Percentiles rank a stretch among this genome's conserved stretches.
These are phyloP conservation scores for Jacaranda mimosifolia DNA, from an alignment of 257 asterid species.

Conservation along the genomic window DNA sequence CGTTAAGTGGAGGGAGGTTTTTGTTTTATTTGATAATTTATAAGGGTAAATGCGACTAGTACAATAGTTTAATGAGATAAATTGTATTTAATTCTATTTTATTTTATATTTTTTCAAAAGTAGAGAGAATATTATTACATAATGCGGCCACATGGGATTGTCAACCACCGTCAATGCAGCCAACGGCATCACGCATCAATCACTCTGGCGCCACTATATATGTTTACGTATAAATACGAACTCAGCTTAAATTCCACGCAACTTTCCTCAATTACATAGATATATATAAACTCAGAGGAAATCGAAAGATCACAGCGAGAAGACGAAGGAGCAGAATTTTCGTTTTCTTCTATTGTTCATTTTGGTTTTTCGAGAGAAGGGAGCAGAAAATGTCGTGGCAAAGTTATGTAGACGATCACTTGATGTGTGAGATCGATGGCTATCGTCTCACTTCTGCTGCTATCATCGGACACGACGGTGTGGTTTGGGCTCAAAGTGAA, in stretches of 20 bases:
- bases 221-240: not conserved
- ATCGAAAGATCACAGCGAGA: not conserved
- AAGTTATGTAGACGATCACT: constrained; percentile 50
- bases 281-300: constrained; percentile 27
- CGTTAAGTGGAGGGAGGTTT: too few relatives aligned
- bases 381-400: constrained; percentile 56
- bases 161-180: constrained; percentile 15
- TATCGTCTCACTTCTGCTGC: constrained; percentile 51
- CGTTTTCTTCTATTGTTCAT: not conserved
- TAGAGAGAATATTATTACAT: constrained; percentile 22
- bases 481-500: constrained; percentile 52
- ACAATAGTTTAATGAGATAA: too few relatives aligned
- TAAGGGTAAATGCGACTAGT: too few relatives aligned
- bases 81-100: too few relatives aligned
- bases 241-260: constrained; percentile 39
- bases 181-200: constrained; percentile 34
- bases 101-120: not conserved
- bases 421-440: constrained; percentile 53
- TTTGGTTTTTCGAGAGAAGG: not conserved
- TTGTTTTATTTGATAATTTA: too few relatives aligned
- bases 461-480: constrained; percentile 53
- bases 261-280: constrained; percentile 37
- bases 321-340: not conserved
- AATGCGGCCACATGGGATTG: constrained; percentile 32
- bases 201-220: constrained; percentile 27